Conservation (phyloP, 805 yeast genomes). For the Brettanomyces sp. region DNA sequence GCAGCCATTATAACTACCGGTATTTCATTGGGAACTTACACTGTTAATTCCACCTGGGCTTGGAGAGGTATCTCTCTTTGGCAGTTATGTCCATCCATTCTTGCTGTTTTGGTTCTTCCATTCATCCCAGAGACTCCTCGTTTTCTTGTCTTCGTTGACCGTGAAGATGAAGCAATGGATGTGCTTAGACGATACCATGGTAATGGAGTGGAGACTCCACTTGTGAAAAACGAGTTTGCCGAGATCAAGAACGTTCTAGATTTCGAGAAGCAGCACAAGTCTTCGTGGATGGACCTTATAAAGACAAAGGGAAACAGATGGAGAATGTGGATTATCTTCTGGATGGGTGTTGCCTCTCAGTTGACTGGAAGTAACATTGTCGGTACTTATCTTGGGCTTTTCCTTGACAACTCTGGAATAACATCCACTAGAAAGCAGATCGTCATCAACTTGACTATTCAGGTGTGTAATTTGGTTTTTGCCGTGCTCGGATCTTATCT, state of each 20-base stretch:
- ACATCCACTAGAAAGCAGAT: slow-evolving; percentile 15
- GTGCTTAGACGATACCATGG: slow-evolving; percentile 17
- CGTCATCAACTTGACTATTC: slow-evolving; percentile 20
- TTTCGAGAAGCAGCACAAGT: slow-evolving; percentile 13
- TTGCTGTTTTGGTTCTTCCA: slow-evolving; percentile 12
- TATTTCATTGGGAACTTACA: slow-evolving; percentile 21
- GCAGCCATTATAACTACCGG: slow-evolving; percentile 23
- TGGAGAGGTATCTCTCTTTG: slow-evolving; percentile 23
- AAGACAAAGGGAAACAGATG: slow-evolving; percentile 15
- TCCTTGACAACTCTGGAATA: slow-evolving; percentile 20
- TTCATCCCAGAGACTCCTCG: slow-evolving; percentile 27
- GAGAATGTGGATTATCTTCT: slow-evolving; percentile 19
- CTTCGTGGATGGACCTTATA: slow-evolving; percentile 18
- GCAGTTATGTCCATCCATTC: slow-evolving; percentile 19
- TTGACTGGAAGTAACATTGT: slow-evolving; percentile 19
- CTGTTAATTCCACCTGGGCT: slow-evolving; percentile 19
- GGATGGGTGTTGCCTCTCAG: slow-evolving; percentile 21
- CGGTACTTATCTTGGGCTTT: slow-evolving; percentile 26
- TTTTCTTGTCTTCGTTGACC: slow-evolving; percentile 19
- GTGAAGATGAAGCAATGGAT: slow-evolving; percentile 20
- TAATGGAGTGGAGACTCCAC: slow-evolving; percentile 11
- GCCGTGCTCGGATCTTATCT: slow-evolving; percentile 18
- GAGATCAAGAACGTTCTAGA: slow-evolving; percentile 16
- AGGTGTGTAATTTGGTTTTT: slow-evolving; percentile 13
- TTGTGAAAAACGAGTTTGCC: slow-evolving; percentile 14